These are phyloP conservation scores for Pythium vanterpoolii DNA, from an alignment of 352 stramenopile genomes.

Conservation along the genomic window DNA sequence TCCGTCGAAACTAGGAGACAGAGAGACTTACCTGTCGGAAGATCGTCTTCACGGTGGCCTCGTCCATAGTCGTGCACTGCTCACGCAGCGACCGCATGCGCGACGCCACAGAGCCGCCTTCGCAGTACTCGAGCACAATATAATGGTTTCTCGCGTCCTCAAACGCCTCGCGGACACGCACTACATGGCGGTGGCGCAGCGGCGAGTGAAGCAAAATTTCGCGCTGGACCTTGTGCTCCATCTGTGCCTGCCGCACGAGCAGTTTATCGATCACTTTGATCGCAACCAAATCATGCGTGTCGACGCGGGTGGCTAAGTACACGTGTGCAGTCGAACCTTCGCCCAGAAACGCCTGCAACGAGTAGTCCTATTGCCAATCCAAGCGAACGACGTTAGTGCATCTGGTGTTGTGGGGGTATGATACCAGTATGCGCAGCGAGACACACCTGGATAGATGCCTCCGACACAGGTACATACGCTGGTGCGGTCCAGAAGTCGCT, in stretches of 20 bases:
- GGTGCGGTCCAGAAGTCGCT: background rate
- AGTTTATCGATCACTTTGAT: conserved; percentile 87
- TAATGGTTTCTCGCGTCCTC: conserved; percentile 79
- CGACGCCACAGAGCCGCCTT: conserved; percentile 41
- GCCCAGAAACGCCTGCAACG: conserved; percentile 68
- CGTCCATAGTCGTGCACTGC: conserved; percentile 30
- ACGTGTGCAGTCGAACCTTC: conserved; percentile 76
- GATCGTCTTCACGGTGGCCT: conserved; percentile 39
- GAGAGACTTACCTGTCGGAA: conserved; percentile 44
- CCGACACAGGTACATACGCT: background rate
- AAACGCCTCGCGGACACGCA: conserved; percentile 62
- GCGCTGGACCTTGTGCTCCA: conserved; percentile 59
- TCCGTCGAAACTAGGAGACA: background rate
- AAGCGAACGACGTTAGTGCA: background rate
- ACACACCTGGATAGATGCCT: conserved; percentile 4
- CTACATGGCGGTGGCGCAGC: conserved; percentile 49
- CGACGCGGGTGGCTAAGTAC: conserved; percentile 51
- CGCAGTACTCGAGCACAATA: conserved; percentile 68
- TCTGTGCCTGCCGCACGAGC: conserved; percentile 47
- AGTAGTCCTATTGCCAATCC: conserved; percentile 41
- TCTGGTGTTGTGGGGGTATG: background rate
- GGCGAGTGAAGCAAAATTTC: conserved; percentile 70
- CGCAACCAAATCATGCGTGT: conserved; percentile 40
- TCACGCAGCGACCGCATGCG: conserved; percentile 33
- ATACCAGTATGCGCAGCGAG: background rate